Evolutionary conservation across 805 yeast species (phyloP).

Genomic region (Alloascoidea hylecoeti): DNA sequence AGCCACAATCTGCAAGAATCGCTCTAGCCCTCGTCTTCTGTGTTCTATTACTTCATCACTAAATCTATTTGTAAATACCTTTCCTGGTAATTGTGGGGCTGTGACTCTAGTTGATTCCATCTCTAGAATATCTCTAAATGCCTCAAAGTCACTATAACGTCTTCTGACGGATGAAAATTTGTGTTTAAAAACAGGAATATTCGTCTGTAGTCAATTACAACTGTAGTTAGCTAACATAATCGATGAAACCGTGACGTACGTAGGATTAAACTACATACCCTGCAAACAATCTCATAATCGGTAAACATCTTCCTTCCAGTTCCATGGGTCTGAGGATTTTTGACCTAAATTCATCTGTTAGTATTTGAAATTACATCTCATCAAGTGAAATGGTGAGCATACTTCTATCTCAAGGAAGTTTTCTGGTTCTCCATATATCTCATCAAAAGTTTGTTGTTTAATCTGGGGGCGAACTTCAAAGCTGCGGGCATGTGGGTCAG

Average conservation of each 20-base stretch:
- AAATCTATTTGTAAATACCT: conserved; percentile 63
- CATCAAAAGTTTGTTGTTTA: conserved; percentile 57
- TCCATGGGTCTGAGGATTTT: conserved; percentile 67
- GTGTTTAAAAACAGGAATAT: conserved; percentile 74
- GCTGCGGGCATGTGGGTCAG: too few species aligned
- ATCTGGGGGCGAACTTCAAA: conserved; percentile 19
- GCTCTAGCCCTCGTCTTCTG: conserved; percentile 72
- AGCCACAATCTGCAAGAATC: conserved; percentile 61
- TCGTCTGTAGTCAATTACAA: conserved; percentile 32
- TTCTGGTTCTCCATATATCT: conserved; percentile 88
- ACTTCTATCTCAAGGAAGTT: conserved; percentile 89
- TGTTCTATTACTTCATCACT: conserved; percentile 73
- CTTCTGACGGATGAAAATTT: conserved; percentile 60
- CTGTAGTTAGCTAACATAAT: too few species aligned
- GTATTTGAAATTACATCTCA: background rate
- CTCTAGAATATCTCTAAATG: conserved; percentile 59
- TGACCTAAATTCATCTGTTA: conserved; percentile 19
- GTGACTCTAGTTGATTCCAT: conserved; percentile 68
- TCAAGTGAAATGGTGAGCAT: too few species aligned
- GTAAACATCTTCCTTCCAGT: conserved; percentile 57
- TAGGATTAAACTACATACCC: too few species aligned
- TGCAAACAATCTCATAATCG: conserved; percentile 81
- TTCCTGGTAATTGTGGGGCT: conserved; percentile 87
- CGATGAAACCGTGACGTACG: too few species aligned
- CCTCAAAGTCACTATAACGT: conserved; percentile 82